Conservation (phyloP, 129 eudicot genomes). For the Heracleum sosnowskyi region DNA sequence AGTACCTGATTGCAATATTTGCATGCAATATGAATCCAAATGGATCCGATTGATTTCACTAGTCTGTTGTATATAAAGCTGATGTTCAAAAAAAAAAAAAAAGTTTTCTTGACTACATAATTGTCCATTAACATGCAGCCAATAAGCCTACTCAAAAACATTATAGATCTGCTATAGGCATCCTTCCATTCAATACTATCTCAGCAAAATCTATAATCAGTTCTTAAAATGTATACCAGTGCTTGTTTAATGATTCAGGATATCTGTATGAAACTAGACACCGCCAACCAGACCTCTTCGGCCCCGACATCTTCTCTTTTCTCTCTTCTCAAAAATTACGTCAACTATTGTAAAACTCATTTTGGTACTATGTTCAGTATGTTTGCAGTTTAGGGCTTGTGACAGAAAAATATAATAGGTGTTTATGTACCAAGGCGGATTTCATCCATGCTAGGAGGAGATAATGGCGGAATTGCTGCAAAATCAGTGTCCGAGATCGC, state of each 20-base stretch:
- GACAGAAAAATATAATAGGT: background rate
- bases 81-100: no score
- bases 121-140: background rate
- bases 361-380: background rate
- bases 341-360: background rate
- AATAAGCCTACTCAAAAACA: background rate
- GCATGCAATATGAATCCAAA: background rate
- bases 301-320: background rate
- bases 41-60: no score
- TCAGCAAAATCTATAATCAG: conserved; percentile 26
- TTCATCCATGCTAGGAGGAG: conserved; percentile 42
- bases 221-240: conserved; percentile 38
- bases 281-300: background rate
- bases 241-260: conserved; percentile 41
- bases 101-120: background rate
- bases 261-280: background rate
- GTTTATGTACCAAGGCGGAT: conserved; percentile 9
- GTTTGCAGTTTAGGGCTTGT: background rate
- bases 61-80: no score
- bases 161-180: background rate
- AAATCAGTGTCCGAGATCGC: conserved; percentile 19
- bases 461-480: conserved; percentile 48
- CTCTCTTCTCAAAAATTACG: background rate
- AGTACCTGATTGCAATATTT: background rate
- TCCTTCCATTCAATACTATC: background rate